phyloP scores from a whole-genome alignment of 345 rosid genomes.

The Camelina laxa region DNA sequence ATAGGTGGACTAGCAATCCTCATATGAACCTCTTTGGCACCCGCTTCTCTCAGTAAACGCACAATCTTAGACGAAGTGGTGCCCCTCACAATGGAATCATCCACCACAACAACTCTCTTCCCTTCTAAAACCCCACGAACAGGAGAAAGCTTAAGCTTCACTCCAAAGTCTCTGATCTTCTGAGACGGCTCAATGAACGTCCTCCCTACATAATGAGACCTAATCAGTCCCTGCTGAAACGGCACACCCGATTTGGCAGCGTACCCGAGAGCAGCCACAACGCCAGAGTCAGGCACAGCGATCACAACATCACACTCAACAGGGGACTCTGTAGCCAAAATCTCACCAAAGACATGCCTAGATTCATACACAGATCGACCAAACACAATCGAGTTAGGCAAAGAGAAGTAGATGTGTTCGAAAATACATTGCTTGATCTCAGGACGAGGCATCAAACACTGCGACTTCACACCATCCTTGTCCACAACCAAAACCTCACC shows the following conservation, averaged over 20 bases:
- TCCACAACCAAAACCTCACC: conserved; percentile 92
- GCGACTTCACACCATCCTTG: conserved; percentile 81
- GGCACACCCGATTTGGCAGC: conserved; percentile 85
- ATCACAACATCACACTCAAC: conserved; percentile 95
- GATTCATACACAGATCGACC: conserved; percentile 93
- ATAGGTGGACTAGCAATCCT: conserved; percentile 97
- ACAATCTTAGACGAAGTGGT: conserved; percentile 93
- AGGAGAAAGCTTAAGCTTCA: conserved; percentile 91
- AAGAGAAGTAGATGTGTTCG: conserved; percentile 87
- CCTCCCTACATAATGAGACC: conserved; percentile 96
- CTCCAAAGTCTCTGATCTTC: conserved; percentile 95
- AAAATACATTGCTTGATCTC: conserved; percentile 92
- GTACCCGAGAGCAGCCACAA: conserved; percentile 93
- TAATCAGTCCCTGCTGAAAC: conserved; percentile 84
- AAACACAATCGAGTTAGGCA: conserved; percentile 85
- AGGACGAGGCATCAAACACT: conserved; percentile 69
- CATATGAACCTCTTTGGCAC: conserved; percentile 96
- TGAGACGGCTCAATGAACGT: conserved; percentile 94
- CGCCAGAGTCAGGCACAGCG: conserved; percentile 96
- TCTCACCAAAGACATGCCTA: conserved; percentile 70
- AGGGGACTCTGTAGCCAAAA: conserved; percentile 77
- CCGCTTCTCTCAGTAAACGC: conserved; percentile 81
- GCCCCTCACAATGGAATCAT: conserved; percentile 93
- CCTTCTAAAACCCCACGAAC: conserved; percentile 87
- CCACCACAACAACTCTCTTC: conserved; percentile 91